Evolutionary conservation across 2,329 filamentous ascomycete species (phyloP).

Genomic region (Ophiocordyceps robertsii): DNA sequence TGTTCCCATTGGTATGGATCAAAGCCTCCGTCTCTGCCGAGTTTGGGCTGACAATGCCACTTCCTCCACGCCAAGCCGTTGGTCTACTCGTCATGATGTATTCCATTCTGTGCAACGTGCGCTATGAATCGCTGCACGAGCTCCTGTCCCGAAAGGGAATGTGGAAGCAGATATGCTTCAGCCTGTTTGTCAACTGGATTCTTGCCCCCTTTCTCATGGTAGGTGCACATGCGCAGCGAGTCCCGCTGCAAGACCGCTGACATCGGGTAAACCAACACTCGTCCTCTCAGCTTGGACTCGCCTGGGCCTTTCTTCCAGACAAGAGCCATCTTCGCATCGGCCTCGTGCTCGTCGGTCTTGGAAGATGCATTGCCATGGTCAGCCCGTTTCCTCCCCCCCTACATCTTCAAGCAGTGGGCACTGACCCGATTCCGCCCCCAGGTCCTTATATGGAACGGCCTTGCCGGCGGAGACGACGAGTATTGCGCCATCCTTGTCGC

Average conservation of each 20-base stretch:
- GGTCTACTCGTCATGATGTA: slow-evolving; percentile 90
- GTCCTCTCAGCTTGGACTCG: slow-evolving; percentile 39
- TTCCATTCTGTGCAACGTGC: slow-evolving; percentile 78
- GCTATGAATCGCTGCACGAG: slow-evolving; percentile 60
- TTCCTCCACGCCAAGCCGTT: slow-evolving; percentile 38
- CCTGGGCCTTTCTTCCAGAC: slow-evolving; percentile 56
- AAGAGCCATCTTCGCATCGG: slow-evolving; percentile 46
- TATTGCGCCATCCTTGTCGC: slow-evolving; percentile 76
- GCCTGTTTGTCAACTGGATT: slow-evolving; percentile 69
- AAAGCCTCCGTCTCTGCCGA: not conserved
- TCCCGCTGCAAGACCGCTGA: not conserved
- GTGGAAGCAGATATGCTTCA: slow-evolving; percentile 72
- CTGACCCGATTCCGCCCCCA: slow-evolving; percentile 5
- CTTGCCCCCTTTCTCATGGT: slow-evolving; percentile 75
- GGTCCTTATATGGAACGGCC: slow-evolving; percentile 54
- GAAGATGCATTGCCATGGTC: slow-evolving; percentile 81
- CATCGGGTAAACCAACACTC: not conserved
- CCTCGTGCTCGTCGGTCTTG: slow-evolving; percentile 70
- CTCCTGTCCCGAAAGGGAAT: slow-evolving; percentile 47
- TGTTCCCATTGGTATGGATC: slow-evolving; percentile 43
- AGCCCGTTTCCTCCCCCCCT: slow-evolving; percentile 5
- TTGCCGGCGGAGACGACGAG: slow-evolving; percentile 61
- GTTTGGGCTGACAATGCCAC: not conserved
- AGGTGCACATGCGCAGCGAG: slow-evolving; percentile 5
- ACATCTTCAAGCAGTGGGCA: not conserved